Evolutionary conservation across 2,329 filamentous ascomycete species (phyloP).

Genomic region (Verticillium zaregamsianum): DNA sequence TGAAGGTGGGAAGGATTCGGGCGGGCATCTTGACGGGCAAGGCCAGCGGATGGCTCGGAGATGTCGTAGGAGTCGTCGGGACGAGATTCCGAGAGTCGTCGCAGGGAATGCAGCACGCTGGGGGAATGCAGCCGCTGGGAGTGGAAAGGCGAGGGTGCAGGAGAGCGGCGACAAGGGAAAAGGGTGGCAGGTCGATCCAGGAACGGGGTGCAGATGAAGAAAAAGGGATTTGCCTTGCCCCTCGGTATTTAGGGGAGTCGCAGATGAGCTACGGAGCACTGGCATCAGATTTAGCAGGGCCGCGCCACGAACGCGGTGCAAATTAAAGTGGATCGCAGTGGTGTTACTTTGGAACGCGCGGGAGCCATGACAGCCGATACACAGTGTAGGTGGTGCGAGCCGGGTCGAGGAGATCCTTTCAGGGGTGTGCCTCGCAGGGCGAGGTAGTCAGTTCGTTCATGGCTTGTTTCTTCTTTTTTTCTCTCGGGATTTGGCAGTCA

Average conservation of each 20-base stretch:
- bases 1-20: constrained; percentile 78
- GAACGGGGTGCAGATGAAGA: neutral
- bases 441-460: neutral
- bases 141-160: neutral
- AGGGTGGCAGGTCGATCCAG: neutral
- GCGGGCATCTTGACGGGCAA: constrained; percentile 60
- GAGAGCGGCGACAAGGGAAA: neutral
- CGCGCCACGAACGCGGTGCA: neutral
- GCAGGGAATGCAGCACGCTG: neutral
- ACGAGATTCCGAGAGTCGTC: neutral
- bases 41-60: neutral
- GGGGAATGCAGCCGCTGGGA: no score
- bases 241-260: neutral
- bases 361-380: constrained; percentile 14
- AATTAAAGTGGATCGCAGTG: constrained; percentile 3
- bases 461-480: neutral
- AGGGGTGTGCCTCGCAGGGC: neutral
- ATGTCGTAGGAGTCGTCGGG: neutral
- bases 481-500: neutral
- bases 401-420: neutral
- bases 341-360: constrained; percentile 13
- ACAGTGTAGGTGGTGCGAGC: neutral
- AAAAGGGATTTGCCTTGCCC: neutral
- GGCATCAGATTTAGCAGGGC: neutral
- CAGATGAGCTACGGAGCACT: neutral